Conservation (phyloP, 2,329 filamentous ascomycete genomes). For the Aspergillus caelatus region DNA sequence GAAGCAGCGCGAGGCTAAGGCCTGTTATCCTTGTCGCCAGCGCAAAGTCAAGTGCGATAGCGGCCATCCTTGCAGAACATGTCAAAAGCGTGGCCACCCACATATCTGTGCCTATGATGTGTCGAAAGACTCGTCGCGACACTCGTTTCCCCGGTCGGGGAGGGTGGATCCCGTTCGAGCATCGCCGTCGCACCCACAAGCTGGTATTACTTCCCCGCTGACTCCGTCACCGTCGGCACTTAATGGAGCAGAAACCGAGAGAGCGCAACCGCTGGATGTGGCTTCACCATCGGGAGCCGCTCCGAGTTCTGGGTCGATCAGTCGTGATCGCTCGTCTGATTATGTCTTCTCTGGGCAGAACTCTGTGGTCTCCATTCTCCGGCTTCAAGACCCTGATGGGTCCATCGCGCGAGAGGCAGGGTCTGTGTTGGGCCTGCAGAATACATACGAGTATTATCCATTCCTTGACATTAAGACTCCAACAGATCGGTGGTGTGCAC, state of each 20-base stretch:
- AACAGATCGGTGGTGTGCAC: conserved; percentile 28
- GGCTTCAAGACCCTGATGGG: conserved; percentile 27
- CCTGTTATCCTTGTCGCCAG: conserved; percentile 39
- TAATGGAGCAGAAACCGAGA: background rate
- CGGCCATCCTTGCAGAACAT: conserved; percentile 31
- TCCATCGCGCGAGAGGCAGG: conserved; percentile 30
- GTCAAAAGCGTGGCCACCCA: conserved; percentile 30
- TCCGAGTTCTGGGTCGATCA: background rate
- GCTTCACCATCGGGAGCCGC: background rate
- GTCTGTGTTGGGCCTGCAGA: conserved; percentile 35
- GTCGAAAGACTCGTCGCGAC: background rate
- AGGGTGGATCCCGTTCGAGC: background rate
- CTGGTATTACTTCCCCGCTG: background rate
- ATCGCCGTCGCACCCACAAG: conserved; percentile 4
- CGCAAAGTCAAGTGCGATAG: conserved; percentile 42
- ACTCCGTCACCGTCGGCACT: background rate
- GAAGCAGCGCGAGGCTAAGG: conserved; percentile 32
- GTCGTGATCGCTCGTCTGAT: conserved; percentile 11
- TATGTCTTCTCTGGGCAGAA: conserved; percentile 36
- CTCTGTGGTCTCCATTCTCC: conserved; percentile 34
- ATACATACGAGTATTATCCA: conserved; percentile 33
- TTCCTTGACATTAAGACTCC: conserved; percentile 34
- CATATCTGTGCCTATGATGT: conserved; percentile 31
- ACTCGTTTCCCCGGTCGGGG: background rate
- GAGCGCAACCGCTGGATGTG: background rate